These are phyloP conservation scores for Trifolium dubium DNA, from an alignment of 306 rosid genomes.

Conservation along the genomic window DNA sequence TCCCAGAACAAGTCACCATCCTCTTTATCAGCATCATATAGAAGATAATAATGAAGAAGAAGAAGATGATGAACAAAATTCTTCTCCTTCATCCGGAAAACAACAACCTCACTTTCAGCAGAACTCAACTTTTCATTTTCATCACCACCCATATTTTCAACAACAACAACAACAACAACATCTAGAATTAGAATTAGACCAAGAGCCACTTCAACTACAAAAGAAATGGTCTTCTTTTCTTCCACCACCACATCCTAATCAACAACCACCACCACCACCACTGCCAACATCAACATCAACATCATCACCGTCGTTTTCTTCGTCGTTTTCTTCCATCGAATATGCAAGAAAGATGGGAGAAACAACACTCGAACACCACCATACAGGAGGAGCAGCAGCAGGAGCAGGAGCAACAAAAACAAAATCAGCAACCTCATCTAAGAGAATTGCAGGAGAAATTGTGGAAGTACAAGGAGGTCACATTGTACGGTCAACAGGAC, in stretches of 20 bases:
- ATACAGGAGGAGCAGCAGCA: not conserved
- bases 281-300: too few relatives aligned
- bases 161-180: conserved; percentile 30
- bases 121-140: conserved; percentile 38
- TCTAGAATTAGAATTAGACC: conserved; percentile 27
- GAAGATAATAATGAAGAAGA: conserved; percentile 35
- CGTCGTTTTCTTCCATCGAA: conserved; percentile 50
- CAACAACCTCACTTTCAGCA: conserved; percentile 2
- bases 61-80: conserved; percentile 39
- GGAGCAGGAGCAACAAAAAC: conserved; percentile 10
- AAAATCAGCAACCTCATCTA: conserved; percentile 45
- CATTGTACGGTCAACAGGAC: conserved; percentile 83
- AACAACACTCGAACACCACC: conserved; percentile 28
- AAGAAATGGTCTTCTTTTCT: conserved; percentile 50
- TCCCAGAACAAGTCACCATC: conserved; percentile 53
- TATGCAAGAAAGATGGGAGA: conserved; percentile 80
- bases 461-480: conserved; percentile 94
- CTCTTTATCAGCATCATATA: conserved; percentile 44
- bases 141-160: conserved; percentile 38
- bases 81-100: conserved; percentile 34
- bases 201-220: not conserved
- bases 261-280: conserved; percentile 37
- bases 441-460: conserved; percentile 63
- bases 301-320: conserved; percentile 36
- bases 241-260: conserved; percentile 28